These are phyloP conservation scores for Gossypium lobatum DNA, from an alignment of 441 rosid genomes.

Conservation along the genomic window DNA sequence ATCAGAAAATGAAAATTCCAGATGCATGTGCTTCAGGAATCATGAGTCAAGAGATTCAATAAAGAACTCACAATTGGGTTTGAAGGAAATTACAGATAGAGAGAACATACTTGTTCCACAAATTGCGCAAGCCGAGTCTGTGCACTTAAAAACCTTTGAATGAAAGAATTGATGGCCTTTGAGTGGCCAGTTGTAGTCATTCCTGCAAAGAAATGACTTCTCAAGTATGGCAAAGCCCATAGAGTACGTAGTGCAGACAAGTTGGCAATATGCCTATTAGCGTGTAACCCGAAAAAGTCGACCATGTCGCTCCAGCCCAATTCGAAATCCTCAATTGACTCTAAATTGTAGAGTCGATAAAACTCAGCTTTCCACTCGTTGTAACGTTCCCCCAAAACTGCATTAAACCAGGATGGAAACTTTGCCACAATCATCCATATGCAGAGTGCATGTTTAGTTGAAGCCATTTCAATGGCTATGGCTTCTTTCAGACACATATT, in stretches of 20 bases:
- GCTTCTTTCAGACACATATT: conserved; percentile 93
- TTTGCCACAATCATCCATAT: conserved; percentile 97
- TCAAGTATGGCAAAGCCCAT: conserved; percentile 91
- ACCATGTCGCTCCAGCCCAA: conserved; percentile 95
- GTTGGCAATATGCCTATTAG: conserved; percentile 74
- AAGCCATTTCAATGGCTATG: conserved; percentile 74
- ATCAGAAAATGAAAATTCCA: background rate
- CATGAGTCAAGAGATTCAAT: background rate
- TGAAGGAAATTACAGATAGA: conserved; percentile 13
- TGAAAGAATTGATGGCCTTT: conserved; percentile 79
- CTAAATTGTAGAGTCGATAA: conserved; percentile 75
- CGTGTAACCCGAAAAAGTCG: conserved; percentile 66
- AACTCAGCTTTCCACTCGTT: conserved; percentile 95
- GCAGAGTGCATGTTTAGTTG: conserved; percentile 86
- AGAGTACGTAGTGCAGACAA: conserved; percentile 56
- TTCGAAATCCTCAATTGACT: conserved; percentile 80
- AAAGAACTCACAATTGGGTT: background rate
- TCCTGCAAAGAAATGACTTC: conserved; percentile 85
- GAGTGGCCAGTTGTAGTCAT: conserved; percentile 73
- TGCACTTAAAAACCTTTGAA: conserved; percentile 87
- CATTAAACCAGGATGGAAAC: conserved; percentile 94
- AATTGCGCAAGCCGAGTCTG: conserved; percentile 88
- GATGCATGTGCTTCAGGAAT: background rate
- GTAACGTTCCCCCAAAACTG: conserved; percentile 83
- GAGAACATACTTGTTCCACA: conserved; percentile 72